Evolutionary conservation across 2,329 filamentous ascomycete species (phyloP).

Genomic region (Pestalotiopsis sp.): DNA sequence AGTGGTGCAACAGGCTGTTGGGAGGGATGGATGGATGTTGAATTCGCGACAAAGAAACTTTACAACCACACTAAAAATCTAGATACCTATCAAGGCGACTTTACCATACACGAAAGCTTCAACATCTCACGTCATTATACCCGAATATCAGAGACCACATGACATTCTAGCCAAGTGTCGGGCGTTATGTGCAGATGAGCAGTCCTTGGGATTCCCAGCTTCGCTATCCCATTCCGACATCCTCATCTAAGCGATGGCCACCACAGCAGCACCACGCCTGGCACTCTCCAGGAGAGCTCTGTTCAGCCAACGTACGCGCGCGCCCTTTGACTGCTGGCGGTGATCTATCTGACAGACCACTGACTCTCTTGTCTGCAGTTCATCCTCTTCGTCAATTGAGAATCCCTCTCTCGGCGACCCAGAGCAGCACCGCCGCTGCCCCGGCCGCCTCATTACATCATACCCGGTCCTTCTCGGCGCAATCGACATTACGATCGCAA

Average conservation of each 20-base stretch:
- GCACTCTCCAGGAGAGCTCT: slow-evolving; percentile 11
- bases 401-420: slow-evolving; percentile 9
- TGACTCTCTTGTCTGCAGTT: not conserved
- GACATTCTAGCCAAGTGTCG: not conserved
- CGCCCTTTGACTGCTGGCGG: not conserved
- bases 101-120: not conserved
- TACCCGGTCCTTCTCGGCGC: slow-evolving; percentile 26
- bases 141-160: not conserved
- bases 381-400: not conserved
- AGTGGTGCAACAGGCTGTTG: not conserved
- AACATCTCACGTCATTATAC: not conserved
- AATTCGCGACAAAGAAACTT: not conserved
- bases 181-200: slow-evolving; percentile 2
- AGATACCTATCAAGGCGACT: not conserved
- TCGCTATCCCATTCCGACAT: slow-evolving; percentile 7
- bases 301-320: slow-evolving; percentile 7
- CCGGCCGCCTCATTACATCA: slow-evolving; percentile 16
- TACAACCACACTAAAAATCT: not conserved
- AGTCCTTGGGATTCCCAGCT: slow-evolving; percentile 4
- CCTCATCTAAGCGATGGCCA: slow-evolving; percentile 16
- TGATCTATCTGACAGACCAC: not conserved
- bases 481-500: slow-evolving; percentile 25
- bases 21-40: not conserved
- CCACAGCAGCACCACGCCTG: slow-evolving; percentile 14
- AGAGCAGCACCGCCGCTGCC: not conserved